Evolutionary conservation across 768 basidiomycete genomes (phyloP).

Genomic region (Candolleomyces eurysporus): DNA sequence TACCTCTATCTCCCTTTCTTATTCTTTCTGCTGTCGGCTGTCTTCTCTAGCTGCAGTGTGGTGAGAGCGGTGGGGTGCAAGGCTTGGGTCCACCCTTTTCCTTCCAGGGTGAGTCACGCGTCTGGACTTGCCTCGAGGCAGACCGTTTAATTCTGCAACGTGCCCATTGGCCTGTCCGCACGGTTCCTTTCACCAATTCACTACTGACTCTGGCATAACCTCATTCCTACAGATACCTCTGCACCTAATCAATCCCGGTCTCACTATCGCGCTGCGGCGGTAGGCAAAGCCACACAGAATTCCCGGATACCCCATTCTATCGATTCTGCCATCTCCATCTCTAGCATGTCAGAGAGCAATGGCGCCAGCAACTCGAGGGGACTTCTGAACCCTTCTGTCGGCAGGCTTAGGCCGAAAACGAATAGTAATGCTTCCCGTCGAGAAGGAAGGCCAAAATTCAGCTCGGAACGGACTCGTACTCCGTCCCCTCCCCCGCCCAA

Average conservation of each 20-base stretch:
- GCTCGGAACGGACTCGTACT: slow-evolving; percentile 6
- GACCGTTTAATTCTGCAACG: background rate
- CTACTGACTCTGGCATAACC: background rate
- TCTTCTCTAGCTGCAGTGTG: slow-evolving; percentile 23
- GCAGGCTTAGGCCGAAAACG: slow-evolving; percentile 7
- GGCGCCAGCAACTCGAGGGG: background rate
- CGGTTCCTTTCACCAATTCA: background rate
- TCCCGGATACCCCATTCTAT: slow-evolving; percentile 2
- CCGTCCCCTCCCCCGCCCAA: slow-evolving; percentile 18
- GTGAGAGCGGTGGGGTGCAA: slow-evolving; percentile 18
- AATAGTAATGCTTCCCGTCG: slow-evolving; percentile 3
- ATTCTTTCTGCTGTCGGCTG: slow-evolving; percentile 16
- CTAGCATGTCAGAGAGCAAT: slow-evolving; percentile 10
- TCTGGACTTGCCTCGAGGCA: background rate
- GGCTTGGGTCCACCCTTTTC: slow-evolving; percentile 38
- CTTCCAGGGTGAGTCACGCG: slow-evolving; percentile 30
- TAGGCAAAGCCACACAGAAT: background rate
- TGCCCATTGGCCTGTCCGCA: slow-evolving; percentile 4
- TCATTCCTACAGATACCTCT: slow-evolving; percentile 25
- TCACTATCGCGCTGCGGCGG: background rate
- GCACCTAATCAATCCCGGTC: slow-evolving; percentile 7
- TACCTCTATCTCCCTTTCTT: slow-evolving; percentile 19
- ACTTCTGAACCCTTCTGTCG: slow-evolving; percentile 1
- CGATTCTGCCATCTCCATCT: background rate
- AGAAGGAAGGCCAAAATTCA: slow-evolving; percentile 2